phyloP scores from a whole-genome alignment of 2,329 filamentous ascomycete genomes.

The Xylaria sp. region DNA sequence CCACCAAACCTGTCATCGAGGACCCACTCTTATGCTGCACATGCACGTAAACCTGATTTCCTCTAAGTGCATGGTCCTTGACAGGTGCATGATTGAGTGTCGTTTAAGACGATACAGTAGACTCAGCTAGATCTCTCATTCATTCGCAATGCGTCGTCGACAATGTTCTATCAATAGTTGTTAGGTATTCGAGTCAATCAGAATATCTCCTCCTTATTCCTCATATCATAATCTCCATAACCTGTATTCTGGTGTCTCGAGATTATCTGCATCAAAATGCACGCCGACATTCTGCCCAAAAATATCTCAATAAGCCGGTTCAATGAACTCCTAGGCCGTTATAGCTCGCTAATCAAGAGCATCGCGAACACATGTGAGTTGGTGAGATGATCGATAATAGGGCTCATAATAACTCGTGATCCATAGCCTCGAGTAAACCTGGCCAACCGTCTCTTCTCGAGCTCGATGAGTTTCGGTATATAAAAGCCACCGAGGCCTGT shows the following conservation, averaged over 20 bases:
- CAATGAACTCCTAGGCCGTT: conserved; percentile 33
- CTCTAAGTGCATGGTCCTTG: not conserved
- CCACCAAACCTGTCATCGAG: not conserved
- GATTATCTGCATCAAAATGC: not conserved
- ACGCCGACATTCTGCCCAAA: conserved; percentile 18
- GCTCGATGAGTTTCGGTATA: conserved; percentile 58
- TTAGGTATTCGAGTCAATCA: not conserved
- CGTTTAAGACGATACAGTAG: no score
- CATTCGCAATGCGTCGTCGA: not conserved
- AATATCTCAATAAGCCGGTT: conserved; percentile 35
- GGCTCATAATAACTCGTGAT: not conserved
- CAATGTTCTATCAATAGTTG: not conserved
- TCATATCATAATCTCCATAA: not conserved
- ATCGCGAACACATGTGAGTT: conserved; percentile 44
- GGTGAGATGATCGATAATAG: conserved; percentile 5
- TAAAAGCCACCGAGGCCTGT: conserved; percentile 46
- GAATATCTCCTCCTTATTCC: not conserved
- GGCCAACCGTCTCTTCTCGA: conserved; percentile 49
- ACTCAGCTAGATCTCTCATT: not conserved
- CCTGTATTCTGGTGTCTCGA: not conserved
- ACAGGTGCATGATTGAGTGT: not conserved
- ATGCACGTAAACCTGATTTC: not conserved
- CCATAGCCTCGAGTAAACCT: conserved; percentile 42
- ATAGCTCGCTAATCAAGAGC: conserved; percentile 36
- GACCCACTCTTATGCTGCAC: not conserved